Evolutionary conservation across 2,329 filamentous ascomycete genomes (phyloP).

Genomic region (Chrysosporium keratinophilum): DNA sequence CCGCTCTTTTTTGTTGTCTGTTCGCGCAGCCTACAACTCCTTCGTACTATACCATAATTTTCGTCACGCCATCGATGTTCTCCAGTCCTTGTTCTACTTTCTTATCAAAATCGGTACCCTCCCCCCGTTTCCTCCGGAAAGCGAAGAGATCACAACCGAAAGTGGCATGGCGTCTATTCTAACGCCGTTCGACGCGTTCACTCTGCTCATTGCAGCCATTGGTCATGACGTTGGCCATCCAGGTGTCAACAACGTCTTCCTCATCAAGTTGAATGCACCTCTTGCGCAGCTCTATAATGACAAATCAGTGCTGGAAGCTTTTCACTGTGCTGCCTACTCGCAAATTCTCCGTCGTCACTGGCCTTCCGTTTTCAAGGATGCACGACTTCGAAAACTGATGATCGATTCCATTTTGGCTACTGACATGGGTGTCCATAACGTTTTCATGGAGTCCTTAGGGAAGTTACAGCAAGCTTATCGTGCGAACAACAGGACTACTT

Average conservation of each 20-base stretch:
- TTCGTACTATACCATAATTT: constrained; percentile 99
- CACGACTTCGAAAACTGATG: constrained; percentile 75
- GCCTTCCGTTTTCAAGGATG: constrained; percentile 69
- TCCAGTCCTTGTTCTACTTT: constrained; percentile 88
- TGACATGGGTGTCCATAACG: constrained; percentile 94
- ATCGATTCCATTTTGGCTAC: constrained; percentile 96
- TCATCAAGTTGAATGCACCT: constrained; percentile 83
- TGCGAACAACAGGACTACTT: constrained; percentile 51
- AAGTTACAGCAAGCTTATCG: constrained; percentile 68
- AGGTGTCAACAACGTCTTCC: constrained; percentile 94
- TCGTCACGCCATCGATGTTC: constrained; percentile 88
- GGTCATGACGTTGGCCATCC: constrained; percentile 96
- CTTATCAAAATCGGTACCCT: constrained; percentile 69
- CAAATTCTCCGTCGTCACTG: constrained; percentile 90
- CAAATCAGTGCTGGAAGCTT: constrained; percentile 89
- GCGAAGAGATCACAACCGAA: constrained; percentile 28
- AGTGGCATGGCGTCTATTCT: constrained; percentile 65
- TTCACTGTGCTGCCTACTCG: constrained; percentile 93
- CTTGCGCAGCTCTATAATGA: constrained; percentile 95
- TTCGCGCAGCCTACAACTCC: constrained; percentile 86
- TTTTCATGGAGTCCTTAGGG: constrained; percentile 86
- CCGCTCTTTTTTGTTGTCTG: constrained; percentile 74
- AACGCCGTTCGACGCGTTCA: constrained; percentile 78
- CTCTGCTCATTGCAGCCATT: constrained; percentile 86
- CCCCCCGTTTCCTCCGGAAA: constrained; percentile 50